Evolutionary conservation across 2,329 filamentous ascomycete species (phyloP).

Genomic region (Hymenoscyphus albidus): DNA sequence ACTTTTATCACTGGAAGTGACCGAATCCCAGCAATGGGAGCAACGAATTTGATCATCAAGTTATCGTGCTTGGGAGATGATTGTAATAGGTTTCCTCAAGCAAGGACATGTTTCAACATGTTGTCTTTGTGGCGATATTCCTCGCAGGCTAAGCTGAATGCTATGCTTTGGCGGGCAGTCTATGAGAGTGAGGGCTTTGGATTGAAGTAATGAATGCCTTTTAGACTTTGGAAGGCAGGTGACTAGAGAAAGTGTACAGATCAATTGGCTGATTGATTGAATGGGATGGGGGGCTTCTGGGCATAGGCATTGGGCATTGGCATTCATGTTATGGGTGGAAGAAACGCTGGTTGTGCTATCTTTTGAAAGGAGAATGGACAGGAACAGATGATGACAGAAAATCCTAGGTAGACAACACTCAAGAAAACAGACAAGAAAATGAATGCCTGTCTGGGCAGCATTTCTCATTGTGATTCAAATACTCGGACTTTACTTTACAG

Average conservation of each 20-base stretch:
- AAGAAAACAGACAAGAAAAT: neutral
- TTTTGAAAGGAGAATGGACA: neutral
- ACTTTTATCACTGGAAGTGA: slow-evolving; percentile 89
- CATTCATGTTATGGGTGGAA: neutral
- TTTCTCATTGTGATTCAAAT: neutral
- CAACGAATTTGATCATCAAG: slow-evolving; percentile 73
- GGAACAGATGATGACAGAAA: neutral
- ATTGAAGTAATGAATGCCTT: slow-evolving; percentile 55
- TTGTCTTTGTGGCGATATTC: slow-evolving; percentile 72
- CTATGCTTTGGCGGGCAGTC: slow-evolving; percentile 80
- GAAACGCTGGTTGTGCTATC: neutral
- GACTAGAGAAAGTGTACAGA: neutral
- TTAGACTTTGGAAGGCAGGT: neutral
- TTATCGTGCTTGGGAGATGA: slow-evolving; percentile 74
- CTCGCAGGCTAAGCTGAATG: slow-evolving; percentile 62
- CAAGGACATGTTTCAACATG: slow-evolving; percentile 88
- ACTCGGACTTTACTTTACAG: neutral
- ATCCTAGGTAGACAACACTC: neutral
- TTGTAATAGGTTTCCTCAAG: slow-evolving; percentile 71
- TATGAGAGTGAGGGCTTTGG: slow-evolving; percentile 89
- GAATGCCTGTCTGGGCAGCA: neutral
- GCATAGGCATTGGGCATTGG: neutral
- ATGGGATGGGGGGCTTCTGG: neutral
- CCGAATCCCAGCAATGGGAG: slow-evolving; percentile 82
- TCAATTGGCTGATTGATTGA: neutral